Conservation (phyloP, 192 early-diverging fungal species). For the Ambispora gerdemannii region DNA sequence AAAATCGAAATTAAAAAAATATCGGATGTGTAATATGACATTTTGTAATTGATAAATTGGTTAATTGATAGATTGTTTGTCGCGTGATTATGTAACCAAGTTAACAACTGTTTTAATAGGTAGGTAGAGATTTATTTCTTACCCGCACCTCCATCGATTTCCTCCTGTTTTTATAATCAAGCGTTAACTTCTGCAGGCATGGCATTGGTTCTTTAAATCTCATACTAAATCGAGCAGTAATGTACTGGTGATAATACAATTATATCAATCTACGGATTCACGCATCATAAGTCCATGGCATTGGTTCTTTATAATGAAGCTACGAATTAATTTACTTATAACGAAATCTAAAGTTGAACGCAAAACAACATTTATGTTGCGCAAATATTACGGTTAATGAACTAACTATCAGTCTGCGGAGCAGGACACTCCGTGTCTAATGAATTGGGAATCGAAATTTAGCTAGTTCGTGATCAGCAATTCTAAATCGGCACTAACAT, state of each 20-base stretch:
- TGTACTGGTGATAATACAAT: background rate
- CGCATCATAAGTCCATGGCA: background rate
- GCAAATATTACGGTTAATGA: too few species aligned
- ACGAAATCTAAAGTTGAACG: too few species aligned
- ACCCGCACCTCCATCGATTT: background rate
- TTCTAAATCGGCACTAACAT: too few species aligned
- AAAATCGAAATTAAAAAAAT: conserved; percentile 6
- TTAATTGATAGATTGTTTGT: background rate
- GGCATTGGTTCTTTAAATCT: background rate
- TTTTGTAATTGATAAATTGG: conserved; percentile 3
- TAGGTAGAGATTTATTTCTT: background rate
- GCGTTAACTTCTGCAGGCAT: background rate
- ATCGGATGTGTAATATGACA: background rate
- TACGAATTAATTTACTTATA: too few species aligned
- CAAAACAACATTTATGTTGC: too few species aligned
- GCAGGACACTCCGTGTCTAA: too few species aligned
- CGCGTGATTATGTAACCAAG: background rate
- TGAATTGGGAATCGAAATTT: too few species aligned
- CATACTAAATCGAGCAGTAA: background rate
- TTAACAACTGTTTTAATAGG: background rate
- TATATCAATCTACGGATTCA: conserved; percentile 1
- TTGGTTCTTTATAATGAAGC: background rate
- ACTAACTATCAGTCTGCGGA: too few species aligned
- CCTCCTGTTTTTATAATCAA: background rate
- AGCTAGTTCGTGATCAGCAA: too few species aligned